Conservation (phyloP, 2,329 filamentous ascomycete species). For the Aureobasidium sp. region DNA sequence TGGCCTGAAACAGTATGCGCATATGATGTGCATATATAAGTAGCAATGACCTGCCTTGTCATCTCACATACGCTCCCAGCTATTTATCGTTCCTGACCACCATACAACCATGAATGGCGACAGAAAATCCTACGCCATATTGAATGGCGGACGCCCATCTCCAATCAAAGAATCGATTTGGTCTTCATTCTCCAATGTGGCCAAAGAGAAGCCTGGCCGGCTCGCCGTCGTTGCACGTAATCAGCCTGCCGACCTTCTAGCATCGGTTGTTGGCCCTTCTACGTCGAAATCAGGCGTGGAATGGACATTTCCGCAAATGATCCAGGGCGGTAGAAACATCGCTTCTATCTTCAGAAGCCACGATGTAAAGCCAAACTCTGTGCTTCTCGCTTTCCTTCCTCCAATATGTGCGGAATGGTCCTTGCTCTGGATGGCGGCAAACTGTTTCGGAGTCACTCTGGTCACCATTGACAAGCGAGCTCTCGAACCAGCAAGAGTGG, state of each 20-base stretch:
- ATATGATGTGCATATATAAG: background rate
- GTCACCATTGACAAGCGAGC: background rate
- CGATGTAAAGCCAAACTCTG: background rate
- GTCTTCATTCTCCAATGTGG: background rate
- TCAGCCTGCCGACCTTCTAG: background rate
- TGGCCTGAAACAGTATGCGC: no score
- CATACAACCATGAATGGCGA: background rate
- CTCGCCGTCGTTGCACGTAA: background rate
- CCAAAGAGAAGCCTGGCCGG: background rate
- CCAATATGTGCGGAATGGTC: constrained; percentile 6
- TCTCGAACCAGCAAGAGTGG: background rate
- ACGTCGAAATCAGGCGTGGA: background rate
- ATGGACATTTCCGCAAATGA: constrained; percentile 1
- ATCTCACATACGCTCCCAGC: background rate
- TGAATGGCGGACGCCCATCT: background rate
- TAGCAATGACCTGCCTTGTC: background rate
- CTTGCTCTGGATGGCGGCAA: background rate
- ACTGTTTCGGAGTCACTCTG: background rate
- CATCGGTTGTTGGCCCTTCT: background rate
- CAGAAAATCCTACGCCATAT: background rate
- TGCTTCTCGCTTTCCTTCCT: background rate
- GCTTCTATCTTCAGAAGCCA: background rate
- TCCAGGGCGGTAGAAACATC: background rate
- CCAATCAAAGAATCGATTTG: background rate
- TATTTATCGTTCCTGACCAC: background rate